Evolutionary conservation across 352 stramenopile genomes (phyloP).

Genomic region (Blastocystis sp.): DNA sequence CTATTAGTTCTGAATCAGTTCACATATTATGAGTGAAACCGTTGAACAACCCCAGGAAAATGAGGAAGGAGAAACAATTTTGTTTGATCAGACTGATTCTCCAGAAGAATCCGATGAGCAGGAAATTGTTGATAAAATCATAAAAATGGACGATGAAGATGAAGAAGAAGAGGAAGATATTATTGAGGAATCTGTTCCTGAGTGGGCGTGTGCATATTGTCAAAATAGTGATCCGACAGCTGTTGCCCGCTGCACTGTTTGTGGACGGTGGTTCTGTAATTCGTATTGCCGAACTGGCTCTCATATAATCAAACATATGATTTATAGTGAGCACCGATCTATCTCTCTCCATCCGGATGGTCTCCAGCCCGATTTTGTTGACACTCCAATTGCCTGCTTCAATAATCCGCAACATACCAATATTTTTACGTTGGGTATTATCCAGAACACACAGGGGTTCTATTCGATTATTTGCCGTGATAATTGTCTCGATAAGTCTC

Average conservation of each 20-base stretch:
- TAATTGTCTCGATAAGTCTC: constrained; percentile 92
- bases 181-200: neutral
- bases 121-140: neutral
- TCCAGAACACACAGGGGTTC: constrained; percentile 91
- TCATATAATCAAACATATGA: constrained; percentile 67
- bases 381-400: constrained; percentile 95
- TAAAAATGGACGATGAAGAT: neutral
- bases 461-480: constrained; percentile 94
- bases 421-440: constrained; percentile 91
- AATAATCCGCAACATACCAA: constrained; percentile 97
- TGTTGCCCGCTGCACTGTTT: constrained; percentile 32
- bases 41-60: neutral
- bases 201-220: constrained; percentile 61
- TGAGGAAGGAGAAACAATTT: neutral
- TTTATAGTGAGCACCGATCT: constrained; percentile 70
- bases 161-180: constrained; percentile 32
- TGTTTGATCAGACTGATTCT: neutral
- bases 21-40: neutral
- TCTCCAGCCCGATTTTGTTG: constrained; percentile 85
- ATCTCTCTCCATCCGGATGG: constrained; percentile 83
- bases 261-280: constrained; percentile 65
- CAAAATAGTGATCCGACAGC: constrained; percentile 28
- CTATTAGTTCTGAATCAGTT: neutral
- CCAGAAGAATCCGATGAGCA: neutral
- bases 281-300: constrained; percentile 19